phyloP scores from a whole-genome alignment of 2,329 filamentous ascomycete species.

The Tolypocladium ophioglossoides region DNA sequence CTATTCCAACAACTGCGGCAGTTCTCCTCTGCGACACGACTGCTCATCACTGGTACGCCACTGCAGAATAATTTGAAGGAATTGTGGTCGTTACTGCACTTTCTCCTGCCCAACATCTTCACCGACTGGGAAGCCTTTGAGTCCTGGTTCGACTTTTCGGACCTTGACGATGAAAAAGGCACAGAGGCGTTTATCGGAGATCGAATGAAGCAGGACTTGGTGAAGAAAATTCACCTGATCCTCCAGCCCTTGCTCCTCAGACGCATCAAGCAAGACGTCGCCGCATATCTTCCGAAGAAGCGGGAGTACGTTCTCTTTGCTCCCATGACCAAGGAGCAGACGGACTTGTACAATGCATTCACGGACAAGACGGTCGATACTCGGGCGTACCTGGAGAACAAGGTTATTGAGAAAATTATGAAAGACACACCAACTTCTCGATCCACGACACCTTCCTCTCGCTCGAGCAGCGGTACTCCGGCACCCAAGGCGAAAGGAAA shows the following conservation, averaged over 20 bases:
- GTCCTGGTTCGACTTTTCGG: slow-evolving; percentile 94
- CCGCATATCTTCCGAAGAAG: slow-evolving; percentile 86
- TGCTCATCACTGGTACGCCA: slow-evolving; percentile 90
- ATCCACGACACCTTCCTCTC: slow-evolving; percentile 21
- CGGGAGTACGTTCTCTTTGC: slow-evolving; percentile 93
- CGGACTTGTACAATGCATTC: slow-evolving; percentile 69
- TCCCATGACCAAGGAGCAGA: slow-evolving; percentile 81
- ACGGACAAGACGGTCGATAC: slow-evolving; percentile 47
- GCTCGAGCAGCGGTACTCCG: slow-evolving; percentile 21
- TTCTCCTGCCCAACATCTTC: slow-evolving; percentile 85
- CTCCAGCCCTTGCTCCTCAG: slow-evolving; percentile 84
- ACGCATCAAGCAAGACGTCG: slow-evolving; percentile 87
- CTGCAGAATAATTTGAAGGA: slow-evolving; percentile 94
- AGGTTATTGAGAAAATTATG: slow-evolving; percentile 56
- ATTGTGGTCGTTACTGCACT: slow-evolving; percentile 89
- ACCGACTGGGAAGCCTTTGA: slow-evolving; percentile 90
- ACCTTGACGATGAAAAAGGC: slow-evolving; percentile 71
- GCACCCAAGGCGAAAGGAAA: slow-evolving; percentile 9
- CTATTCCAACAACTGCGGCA: slow-evolving; percentile 81
- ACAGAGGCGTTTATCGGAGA: slow-evolving; percentile 73
- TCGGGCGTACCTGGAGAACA: slow-evolving; percentile 72
- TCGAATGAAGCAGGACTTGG: slow-evolving; percentile 43
- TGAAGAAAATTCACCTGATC: slow-evolving; percentile 79
- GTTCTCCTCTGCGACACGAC: slow-evolving; percentile 80
- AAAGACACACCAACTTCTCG: slow-evolving; percentile 19